Evolutionary conservation across 1,284 basidiomycete genomes (phyloP), one percentile per base, ranked within the genome.

Genomic region (Mycosarcoma maydis): DNA sequence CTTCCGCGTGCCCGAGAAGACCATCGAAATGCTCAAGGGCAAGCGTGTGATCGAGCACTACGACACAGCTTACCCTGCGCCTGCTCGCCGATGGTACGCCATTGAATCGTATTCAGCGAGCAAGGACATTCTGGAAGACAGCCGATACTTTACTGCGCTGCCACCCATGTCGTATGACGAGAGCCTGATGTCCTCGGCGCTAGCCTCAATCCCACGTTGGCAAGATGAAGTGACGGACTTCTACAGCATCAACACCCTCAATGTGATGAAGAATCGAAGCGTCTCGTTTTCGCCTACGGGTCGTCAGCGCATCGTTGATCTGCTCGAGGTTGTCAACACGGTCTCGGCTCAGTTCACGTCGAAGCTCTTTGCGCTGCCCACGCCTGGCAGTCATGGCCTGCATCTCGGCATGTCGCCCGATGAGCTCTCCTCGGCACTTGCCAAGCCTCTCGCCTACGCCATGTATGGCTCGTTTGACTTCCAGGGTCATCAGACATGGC

Each of bases 1-100:
- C 30, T 86, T 94, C 65, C 88, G 92, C 87, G 89, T 8, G 87
- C 92, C 22, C 4, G 50, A 65, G 46, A 72, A 53, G 47, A 78
- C 72, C 24, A 55, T 56, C 82, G 85, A 7, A 79, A 88, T 22
- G 90, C 91, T 91, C 83, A 68, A 53, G 44, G 86, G 88, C 38
- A 76, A 92, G 48, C 85, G 86, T 20, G 83, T 86, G 30, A 65
- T 84, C 17, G 78, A 81, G 26, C 80, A 84, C 37, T 87, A 87
- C 71, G 82, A 83, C 20, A 86, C 85, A 60, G 79, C 46, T 4
- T 53, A 54, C 17, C 64, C 64, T 37, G 38, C 48, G 3, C 32
- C 38, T 6, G 49, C 59, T 5, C 64, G 59, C 14, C 52, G 44
- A 17, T 72, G 69, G 69, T 46, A 52, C 19, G 38, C 48, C 8